Conservation (phyloP, 2,329 filamentous ascomycete genomes). For the Penicillium sp. region DNA sequence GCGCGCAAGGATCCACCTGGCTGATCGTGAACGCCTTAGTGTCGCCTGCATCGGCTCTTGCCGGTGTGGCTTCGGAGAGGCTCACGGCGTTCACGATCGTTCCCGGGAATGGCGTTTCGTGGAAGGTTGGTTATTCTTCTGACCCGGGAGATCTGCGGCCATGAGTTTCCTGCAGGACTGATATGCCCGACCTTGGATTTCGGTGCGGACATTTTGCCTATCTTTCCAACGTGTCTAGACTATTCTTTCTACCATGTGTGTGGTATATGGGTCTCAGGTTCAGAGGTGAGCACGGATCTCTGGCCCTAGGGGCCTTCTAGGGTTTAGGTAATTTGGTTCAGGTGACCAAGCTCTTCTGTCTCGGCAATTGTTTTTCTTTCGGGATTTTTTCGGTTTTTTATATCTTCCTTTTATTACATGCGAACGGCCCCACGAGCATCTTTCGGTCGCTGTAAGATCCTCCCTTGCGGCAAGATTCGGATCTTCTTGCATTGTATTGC, state of each 20-base stretch:
- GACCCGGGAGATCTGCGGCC: constrained; percentile 9
- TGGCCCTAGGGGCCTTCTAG: neutral
- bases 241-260: neutral
- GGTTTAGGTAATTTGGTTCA: neutral
- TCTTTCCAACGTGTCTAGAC: neutral
- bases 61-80: constrained; percentile 23
- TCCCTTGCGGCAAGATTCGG: constrained; percentile 1
- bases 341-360: neutral
- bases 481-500: neutral
- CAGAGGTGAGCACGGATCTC: neutral
- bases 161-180: constrained; percentile 8
- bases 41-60: constrained; percentile 23
- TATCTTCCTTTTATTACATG: neutral
- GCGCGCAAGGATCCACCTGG: constrained; percentile 22
- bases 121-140: constrained; percentile 2
- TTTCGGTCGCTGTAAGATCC: neutral
- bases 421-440: neutral
- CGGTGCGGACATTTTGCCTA: neutral
- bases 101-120: constrained; percentile 7
- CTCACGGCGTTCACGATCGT: constrained; percentile 13
- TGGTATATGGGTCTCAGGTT: neutral
- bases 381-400: too few species aligned
- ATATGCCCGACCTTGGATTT: neutral
- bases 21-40: constrained; percentile 15
- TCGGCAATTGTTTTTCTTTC: neutral